Evolutionary conservation across 78 protist species (phyloP).

Genomic region (Mastigamoeba balamuthi): DNA sequence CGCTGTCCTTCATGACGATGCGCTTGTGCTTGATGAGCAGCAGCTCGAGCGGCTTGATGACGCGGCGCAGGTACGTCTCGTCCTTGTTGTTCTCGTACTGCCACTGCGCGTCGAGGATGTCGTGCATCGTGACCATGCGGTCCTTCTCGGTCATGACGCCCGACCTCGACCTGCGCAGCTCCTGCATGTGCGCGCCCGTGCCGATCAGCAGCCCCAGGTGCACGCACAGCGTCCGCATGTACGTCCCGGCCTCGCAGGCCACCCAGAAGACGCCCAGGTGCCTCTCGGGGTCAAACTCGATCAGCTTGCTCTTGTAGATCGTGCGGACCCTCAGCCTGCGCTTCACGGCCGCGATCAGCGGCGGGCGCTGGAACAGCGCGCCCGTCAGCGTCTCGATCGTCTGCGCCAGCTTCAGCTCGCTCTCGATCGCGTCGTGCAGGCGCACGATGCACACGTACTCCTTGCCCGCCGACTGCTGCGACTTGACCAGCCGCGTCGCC

Average conservation of each 20-base stretch:
- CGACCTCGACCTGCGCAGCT: conserved; percentile 64
- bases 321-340: conserved; percentile 93
- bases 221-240: conserved; percentile 98
- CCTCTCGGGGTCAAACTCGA: conserved; percentile 90
- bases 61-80: conserved; percentile 93
- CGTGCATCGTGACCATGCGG: conserved; percentile 96
- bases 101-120: conserved; percentile 97
- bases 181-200: conserved; percentile 96
- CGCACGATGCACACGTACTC: conserved; percentile 95
- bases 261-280: conserved; percentile 93
- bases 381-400: conserved; percentile 88
- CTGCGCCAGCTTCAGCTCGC: conserved; percentile 18
- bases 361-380: conserved; percentile 99
- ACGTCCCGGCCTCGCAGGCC: conserved; percentile 99
- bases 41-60: conserved; percentile 92
- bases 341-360: conserved; percentile 91
- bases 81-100: conserved; percentile 63
- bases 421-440: conserved; percentile 79
- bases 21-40: conserved; percentile 88
- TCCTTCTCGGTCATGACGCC: conserved; percentile 85
- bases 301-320: conserved; percentile 81
- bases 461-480: conserved; percentile 97
- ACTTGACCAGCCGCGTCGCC: conserved; percentile 99
- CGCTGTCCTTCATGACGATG: conserved; percentile 95
- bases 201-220: conserved; percentile 98